These are phyloP conservation scores for Fraxinus velutina DNA, from an alignment of 305 asterid genomes.

Conservation along the genomic window DNA sequence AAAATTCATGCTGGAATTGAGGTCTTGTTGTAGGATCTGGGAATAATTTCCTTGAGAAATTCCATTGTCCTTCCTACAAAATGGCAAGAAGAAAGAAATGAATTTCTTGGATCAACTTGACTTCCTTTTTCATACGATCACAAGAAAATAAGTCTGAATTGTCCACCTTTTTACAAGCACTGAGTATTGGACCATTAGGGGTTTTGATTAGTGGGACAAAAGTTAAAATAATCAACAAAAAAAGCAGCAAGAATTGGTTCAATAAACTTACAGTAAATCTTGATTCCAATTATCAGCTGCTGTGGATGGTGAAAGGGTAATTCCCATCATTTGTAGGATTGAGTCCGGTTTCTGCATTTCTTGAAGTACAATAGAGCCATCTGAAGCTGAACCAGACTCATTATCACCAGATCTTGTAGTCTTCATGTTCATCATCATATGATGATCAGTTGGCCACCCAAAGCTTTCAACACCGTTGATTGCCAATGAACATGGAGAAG, in stretches of 20 bases:
- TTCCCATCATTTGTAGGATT: background rate
- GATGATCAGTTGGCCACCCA: slow-evolving; percentile 28
- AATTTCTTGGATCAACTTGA: slow-evolving; percentile 26
- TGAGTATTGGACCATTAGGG: slow-evolving; percentile 17
- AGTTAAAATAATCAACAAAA: background rate
- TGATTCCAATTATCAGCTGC: slow-evolving; percentile 30
- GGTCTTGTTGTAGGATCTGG: slow-evolving; percentile 24
- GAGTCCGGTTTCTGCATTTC: slow-evolving; percentile 5
- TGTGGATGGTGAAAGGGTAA: background rate
- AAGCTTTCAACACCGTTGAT: slow-evolving; percentile 29
- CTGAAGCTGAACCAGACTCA: slow-evolving; percentile 32
- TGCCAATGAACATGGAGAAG: slow-evolving; percentile 37
- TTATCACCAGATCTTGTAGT: slow-evolving; percentile 29
- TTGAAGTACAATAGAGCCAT: slow-evolving; percentile 25
- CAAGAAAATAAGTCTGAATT: slow-evolving; percentile 31
- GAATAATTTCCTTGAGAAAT: slow-evolving; percentile 34
- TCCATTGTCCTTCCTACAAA: slow-evolving; percentile 37
- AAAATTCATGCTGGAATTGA: slow-evolving; percentile 36
- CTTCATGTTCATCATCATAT: slow-evolving; percentile 2
- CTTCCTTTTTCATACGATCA: slow-evolving; percentile 24
- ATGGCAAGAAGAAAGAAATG: slow-evolving; percentile 31
- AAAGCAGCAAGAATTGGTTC: background rate
- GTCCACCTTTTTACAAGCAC: slow-evolving; percentile 24
- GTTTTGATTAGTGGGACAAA: background rate
- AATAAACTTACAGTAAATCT: slow-evolving; percentile 36